Evolutionary conservation across 257 asterid genomes (phyloP).

Genomic region (Petunia axillaris): DNA sequence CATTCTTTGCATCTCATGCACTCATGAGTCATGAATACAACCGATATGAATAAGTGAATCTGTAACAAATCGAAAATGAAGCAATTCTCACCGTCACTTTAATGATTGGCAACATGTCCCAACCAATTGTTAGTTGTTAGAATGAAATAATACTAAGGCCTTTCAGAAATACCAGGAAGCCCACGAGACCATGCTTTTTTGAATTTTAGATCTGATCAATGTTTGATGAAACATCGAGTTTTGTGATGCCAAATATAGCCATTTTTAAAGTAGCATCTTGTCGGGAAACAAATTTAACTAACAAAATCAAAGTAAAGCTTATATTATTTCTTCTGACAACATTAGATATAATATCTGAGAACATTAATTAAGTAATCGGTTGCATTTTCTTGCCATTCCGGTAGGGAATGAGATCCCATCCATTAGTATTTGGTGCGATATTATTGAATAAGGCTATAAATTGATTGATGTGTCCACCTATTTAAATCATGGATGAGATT

Average conservation of each 20-base stretch:
- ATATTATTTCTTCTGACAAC: background rate
- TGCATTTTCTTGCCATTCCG: background rate
- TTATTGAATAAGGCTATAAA: too few species aligned
- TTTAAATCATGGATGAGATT: too few species aligned
- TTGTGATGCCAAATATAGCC: conserved; percentile 13
- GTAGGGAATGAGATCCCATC: too few species aligned
- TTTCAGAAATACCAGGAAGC: background rate
- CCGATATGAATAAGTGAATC: background rate
- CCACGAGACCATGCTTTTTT: conserved; percentile 5
- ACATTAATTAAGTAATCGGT: background rate
- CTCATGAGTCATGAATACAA: background rate
- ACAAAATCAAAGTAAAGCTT: background rate
- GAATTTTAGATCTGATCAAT: background rate
- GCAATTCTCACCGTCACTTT: background rate
- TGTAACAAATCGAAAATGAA: background rate
- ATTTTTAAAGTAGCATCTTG: background rate
- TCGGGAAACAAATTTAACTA: background rate
- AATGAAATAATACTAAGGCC: background rate
- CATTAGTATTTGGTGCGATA: too few species aligned
- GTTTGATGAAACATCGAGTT: background rate
- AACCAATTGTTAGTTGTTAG: conserved; percentile 10
- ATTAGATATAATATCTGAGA: background rate
- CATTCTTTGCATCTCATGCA: too few species aligned
- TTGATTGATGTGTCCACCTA: too few species aligned
- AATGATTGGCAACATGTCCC: conserved; percentile 18